These are phyloP conservation scores for Phytophthora pisi DNA, from an alignment of 352 stramenopile genomes.

Conservation along the genomic window DNA sequence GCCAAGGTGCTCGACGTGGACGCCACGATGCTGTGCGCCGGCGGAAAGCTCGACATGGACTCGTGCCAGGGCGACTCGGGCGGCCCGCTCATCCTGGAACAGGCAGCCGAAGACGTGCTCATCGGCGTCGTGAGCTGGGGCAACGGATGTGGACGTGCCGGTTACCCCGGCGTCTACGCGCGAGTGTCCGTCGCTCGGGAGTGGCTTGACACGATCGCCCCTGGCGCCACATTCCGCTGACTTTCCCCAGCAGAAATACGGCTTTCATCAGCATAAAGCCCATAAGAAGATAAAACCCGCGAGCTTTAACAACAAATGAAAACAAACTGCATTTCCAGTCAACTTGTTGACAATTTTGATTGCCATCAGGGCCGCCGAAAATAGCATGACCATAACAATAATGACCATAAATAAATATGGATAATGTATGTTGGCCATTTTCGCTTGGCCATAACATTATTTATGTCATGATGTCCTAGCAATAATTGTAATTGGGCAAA, in stretches of 20 bases:
- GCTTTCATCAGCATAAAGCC: too few relatives aligned
- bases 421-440: too few relatives aligned
- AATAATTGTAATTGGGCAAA: too few relatives aligned
- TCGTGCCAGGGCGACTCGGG: conserved; percentile 71
- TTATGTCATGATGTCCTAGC: too few relatives aligned
- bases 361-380: too few relatives aligned
- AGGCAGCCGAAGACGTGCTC: conserved; percentile 39
- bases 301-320: too few relatives aligned
- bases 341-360: too few relatives aligned
- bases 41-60: conserved; percentile 48
- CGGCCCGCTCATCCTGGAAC: conserved; percentile 44
- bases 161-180: conserved; percentile 59
- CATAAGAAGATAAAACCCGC: too few relatives aligned
- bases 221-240: conserved; percentile 24
- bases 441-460: too few relatives aligned
- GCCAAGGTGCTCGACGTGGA: conserved; percentile 39
- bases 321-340: too few relatives aligned
- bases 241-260: background rate
- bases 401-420: too few relatives aligned
- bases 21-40: conserved; percentile 65
- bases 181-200: conserved; percentile 42
- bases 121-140: conserved; percentile 69
- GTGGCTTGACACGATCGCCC: conserved; percentile 34
- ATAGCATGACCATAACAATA: too few relatives aligned
- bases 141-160: conserved; percentile 46